Base-by-base conservation (phyloP, 192 early-diverging fungal genomes). In the Entomortierella parvispora region DNA sequence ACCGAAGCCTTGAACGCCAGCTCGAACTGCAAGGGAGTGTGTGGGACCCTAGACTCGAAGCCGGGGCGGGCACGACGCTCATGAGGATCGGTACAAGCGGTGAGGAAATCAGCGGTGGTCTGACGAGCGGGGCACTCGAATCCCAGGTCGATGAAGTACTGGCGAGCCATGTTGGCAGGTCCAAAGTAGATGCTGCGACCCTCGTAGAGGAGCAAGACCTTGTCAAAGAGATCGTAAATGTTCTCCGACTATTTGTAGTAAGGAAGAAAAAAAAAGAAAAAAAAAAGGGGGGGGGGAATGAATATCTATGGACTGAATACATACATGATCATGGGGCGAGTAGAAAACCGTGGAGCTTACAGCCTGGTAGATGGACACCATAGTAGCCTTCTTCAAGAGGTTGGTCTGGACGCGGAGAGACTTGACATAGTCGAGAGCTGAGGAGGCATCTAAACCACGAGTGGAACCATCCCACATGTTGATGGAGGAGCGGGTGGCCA, bases 191-290 rank as follows among this genome's bases (percentile, higher is more conserved):
- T 82, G 64, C 86, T 85, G 34, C 84, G 83, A 61, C 91, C 91
- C 31, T 90, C 82, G 56, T 90, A 88, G 5, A 93, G 62, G 18
- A 93, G 82, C 63, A 91, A 69, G 10, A 88, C 83, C 57, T 81
- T 90, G 80, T 93, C 90, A 71, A 93, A 93, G 29, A 93, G 71
- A 31, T 85, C 75, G 72, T 87, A 93, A 54, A 94, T 93, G 82
- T 84, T 90, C 68, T 95, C 92, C 7, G 90, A 77, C 72, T 76
- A 61, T 25, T 10, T n/a, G n/a, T n/a, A 25, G 89, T 4, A 90
- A 88, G 80, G 92, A 89, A 80, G 85, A 87, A 17, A 23, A 86
- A 22, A 32, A 8, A 48, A 47, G 12, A 32, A 31, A 1, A 20
- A 46, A 8, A n/a, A 53, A 57, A 23, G n/a, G 23, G 31, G 28